These are phyloP conservation scores for Botrytis cinerea DNA, from an alignment of 2,329 filamentous ascomycete genomes.

Conservation along the genomic window DNA sequence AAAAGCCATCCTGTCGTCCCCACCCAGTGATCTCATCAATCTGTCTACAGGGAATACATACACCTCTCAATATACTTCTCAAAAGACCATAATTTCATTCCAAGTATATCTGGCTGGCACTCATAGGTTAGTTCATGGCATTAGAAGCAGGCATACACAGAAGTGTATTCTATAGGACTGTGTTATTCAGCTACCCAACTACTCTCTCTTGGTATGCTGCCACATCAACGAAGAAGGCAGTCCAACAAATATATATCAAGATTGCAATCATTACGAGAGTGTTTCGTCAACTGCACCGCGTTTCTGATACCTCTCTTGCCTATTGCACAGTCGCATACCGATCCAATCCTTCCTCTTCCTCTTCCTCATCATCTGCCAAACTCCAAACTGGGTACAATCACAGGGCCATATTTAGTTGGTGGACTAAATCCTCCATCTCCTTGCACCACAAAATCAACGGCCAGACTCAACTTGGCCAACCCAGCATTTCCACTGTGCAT, in stretches of 20 bases:
- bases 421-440: conserved; percentile 78
- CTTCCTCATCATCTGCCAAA: conserved; percentile 57
- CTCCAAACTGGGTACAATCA: conserved; percentile 87
- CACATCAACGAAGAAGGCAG: not conserved
- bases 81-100: not conserved
- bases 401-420: conserved; percentile 94
- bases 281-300: not conserved
- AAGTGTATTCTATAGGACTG: not conserved
- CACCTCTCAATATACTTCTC: not conserved
- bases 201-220: conserved; percentile 32
- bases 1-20: not conserved
- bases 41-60: not conserved
- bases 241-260: not conserved
- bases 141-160: not conserved
- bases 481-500: conserved; percentile 45
- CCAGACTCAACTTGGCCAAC: conserved; percentile 74
- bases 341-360: conserved; percentile 10
- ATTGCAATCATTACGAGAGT: not conserved
- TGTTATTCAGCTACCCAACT: conserved; percentile 8
- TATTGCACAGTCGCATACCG: not conserved
- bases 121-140: not conserved
- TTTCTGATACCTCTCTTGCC: not conserved
- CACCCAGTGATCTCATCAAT: not conserved
- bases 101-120: not conserved
- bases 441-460: conserved; percentile 96